Conservation (phyloP, 2,329 filamentous ascomycete species). For the Metarhizium anisopliae region DNA sequence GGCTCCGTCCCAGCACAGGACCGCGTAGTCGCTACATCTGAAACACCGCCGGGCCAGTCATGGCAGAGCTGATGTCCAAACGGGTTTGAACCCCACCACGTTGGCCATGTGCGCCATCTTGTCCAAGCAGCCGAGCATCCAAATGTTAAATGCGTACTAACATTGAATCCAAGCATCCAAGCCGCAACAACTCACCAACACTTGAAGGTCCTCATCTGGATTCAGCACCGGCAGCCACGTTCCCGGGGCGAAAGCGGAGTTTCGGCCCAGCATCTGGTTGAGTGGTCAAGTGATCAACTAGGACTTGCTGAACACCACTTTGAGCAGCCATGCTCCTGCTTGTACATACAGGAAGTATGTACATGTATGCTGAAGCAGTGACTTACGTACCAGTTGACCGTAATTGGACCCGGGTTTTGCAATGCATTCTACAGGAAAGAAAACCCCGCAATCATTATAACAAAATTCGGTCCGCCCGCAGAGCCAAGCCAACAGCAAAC, state of each 20-base stretch:
- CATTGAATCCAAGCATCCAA: not conserved
- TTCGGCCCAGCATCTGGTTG: not conserved
- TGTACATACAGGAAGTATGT: too few relatives aligned
- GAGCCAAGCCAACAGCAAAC: not conserved
- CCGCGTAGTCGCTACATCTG: constrained; percentile 3
- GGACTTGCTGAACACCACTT: not conserved
- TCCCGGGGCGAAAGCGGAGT: not conserved
- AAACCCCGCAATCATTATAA: not conserved
- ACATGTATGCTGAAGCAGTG: too few relatives aligned
- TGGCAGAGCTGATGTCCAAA: constrained; percentile 3
- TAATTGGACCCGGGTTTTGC: too few relatives aligned
- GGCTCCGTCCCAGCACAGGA: not conserved
- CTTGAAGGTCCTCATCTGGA: not conserved
- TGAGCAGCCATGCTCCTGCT: too few relatives aligned
- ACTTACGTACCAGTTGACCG: too few relatives aligned
- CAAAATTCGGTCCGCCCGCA: not conserved
- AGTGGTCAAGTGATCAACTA: not conserved
- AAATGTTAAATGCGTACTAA: not conserved
- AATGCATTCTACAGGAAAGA: not conserved
- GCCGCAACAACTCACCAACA: not conserved
- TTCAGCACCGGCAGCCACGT: not conserved
- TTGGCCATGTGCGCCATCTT: not conserved
- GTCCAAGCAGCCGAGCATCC: too few relatives aligned
- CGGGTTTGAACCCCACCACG: not conserved
- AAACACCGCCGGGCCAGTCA: constrained; percentile 9